Base-by-base conservation (phyloP, 345 rosid species). In the Moricandia arvensis region DNA sequence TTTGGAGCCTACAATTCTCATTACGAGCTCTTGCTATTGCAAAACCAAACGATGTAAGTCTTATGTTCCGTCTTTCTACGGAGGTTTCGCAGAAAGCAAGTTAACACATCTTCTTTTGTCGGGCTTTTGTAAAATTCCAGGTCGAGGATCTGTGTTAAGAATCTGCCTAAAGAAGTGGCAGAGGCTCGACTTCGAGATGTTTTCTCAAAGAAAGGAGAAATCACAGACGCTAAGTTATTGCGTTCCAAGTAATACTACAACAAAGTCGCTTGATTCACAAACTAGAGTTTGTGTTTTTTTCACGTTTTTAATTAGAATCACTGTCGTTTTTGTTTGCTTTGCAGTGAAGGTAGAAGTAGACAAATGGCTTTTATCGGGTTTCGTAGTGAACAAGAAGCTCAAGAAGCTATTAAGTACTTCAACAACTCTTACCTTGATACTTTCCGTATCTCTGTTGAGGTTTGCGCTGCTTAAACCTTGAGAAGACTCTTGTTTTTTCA, bases 131-230 rank as follows among this genome's bases (percentile, higher is more conserved):
- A 21, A 21, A 63, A 63, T 24, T 73, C 13, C 67, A 86, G 97
- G 99, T 92, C 99, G 13, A 85, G 97, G 65, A 89, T 95, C 16
- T 87, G 91, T 63, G 91, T 92, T 60, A 95, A 92, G 82, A 88
- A 83, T 80, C 82, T 95, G 72, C 93, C 99, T 3, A 89, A 84
- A 69, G 75, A 84, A 68, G 84, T 86, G 55, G 73, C 75, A 9
- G 97, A 85, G 83, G 90, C 85, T 63, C 87, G 87, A 18, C 83
- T 95, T 31, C 85, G 91, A 4, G 93, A 88, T 21, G 13, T 80
- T 24, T 90, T 90, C 73, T 90, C 99, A 1, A 82, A 80, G 84
- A 92, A 88, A 64, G 97, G 96, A 68, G 97, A 95, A 79, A 80
- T 90, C 37, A 95, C 93, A 0, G 97, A 92, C 37, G 88, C 84